These are phyloP conservation scores for Apophysomyces sp. DNA, from an alignment of 371 early-diverging fungal species.

Conservation along the genomic window DNA sequence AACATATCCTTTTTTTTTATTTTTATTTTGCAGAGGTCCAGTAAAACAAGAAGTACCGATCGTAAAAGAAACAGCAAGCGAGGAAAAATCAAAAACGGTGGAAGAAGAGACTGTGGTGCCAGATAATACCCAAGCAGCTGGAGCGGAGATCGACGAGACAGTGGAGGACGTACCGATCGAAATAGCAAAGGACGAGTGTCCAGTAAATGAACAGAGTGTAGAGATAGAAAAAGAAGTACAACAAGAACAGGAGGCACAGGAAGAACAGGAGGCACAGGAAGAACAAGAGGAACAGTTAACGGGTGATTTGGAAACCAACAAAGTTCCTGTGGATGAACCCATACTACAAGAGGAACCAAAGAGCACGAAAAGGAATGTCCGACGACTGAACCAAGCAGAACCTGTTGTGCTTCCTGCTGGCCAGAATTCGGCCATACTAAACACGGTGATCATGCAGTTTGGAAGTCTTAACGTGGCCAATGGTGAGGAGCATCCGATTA, in stretches of 20 bases:
- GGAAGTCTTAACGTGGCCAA: slow-evolving; percentile 63
- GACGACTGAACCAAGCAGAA: slow-evolving; percentile 72
- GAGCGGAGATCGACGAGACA: background rate
- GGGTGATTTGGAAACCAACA: background rate
- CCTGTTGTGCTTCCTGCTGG: slow-evolving; percentile 80
- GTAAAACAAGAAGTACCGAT: slow-evolving; percentile 4
- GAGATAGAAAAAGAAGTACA: background rate
- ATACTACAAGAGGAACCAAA: background rate
- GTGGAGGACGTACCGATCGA: background rate
- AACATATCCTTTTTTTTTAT: too few relatives aligned
- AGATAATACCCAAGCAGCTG: background rate
- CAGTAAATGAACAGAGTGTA: background rate
- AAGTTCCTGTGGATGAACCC: background rate
- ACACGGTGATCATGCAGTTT: slow-evolving; percentile 70
- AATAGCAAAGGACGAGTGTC: background rate
- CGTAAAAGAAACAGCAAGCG: background rate
- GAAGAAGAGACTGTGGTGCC: background rate
- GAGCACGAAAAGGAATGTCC: slow-evolving; percentile 16
- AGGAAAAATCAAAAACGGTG: background rate
- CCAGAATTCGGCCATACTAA: slow-evolving; percentile 37
- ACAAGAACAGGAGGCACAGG: background rate
- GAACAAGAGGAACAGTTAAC: background rate
- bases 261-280: background rate
- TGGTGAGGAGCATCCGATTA: slow-evolving; percentile 7
- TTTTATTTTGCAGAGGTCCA: slow-evolving; percentile 7